Percentiles rank a stretch among this genome's conserved stretches.
Evolutionary conservation across 1,139 yeast species (phyloP).

Genomic region (Spathaspora jeffriesii): DNA sequence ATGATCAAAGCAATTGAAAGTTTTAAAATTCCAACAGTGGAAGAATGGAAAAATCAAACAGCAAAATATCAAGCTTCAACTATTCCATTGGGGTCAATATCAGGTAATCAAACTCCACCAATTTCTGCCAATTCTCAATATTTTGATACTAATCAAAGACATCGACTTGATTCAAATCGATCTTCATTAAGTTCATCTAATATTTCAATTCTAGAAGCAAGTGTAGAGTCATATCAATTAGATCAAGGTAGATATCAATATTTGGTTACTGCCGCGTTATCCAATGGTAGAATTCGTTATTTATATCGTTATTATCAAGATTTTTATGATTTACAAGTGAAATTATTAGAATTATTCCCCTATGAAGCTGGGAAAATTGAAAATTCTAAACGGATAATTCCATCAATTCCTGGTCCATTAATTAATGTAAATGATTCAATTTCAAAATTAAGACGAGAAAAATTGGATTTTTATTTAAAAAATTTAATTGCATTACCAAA

Average conservation of each 20-base stretch:
- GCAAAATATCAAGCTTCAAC: constrained; percentile 93
- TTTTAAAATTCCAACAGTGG: constrained; percentile 85
- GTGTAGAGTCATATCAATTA: constrained; percentile 79
- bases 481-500: constrained; percentile 75
- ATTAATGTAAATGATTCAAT: constrained; percentile 90
- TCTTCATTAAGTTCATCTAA: constrained; percentile 35
- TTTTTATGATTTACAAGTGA: constrained; percentile 92
- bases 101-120: constrained; percentile 23
- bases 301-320: constrained; percentile 93
- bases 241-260: constrained; percentile 93
- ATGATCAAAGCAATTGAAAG: constrained; percentile 44
- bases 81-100: constrained; percentile 66
- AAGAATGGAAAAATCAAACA: constrained; percentile 91
- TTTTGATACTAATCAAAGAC: constrained; percentile 23
- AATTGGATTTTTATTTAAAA: constrained; percentile 79
- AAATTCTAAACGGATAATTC: constrained; percentile 71
- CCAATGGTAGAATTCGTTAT: constrained; percentile 68
- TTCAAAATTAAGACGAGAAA: constrained; percentile 81
- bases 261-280: constrained; percentile 67
- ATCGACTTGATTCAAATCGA: constrained; percentile 23
- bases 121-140: constrained; percentile 39
- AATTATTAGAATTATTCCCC: constrained; percentile 81
- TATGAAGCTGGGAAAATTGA: constrained; percentile 91
- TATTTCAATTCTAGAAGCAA: constrained; percentile 52
- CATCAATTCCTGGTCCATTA: constrained; percentile 96